A percentile compares a stretch with the other conserved stretches of the same genome.
These are phyloP conservation scores for Daldinia loculata DNA, from an alignment of 495 filamentous ascomycete genomes.

Conservation along the genomic window DNA sequence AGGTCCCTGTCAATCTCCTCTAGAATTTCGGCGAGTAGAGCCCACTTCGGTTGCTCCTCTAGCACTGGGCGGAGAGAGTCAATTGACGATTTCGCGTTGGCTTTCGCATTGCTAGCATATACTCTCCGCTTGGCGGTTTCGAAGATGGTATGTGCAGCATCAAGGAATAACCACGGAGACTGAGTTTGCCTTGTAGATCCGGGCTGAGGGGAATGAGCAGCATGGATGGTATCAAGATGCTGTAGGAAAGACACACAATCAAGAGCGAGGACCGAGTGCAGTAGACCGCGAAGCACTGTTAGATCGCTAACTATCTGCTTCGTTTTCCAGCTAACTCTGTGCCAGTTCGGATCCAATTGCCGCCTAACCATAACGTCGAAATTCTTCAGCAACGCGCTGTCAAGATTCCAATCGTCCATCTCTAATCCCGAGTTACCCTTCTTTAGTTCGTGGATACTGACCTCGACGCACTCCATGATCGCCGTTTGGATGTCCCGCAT, in stretches of 20 bases:
- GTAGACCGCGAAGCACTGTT: constrained; percentile 82
- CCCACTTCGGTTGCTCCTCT: constrained; percentile 96
- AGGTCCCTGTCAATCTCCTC: constrained; percentile 93
- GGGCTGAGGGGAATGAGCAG: constrained; percentile 86
- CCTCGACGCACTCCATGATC: constrained; percentile 94
- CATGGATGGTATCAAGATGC: constrained; percentile 92
- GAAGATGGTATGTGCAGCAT: constrained; percentile 94
- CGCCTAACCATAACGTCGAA: constrained; percentile 90
- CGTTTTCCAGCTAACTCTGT: constrained; percentile 93
- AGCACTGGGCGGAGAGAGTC: constrained; percentile 85
- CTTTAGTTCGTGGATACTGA: constrained; percentile 89
- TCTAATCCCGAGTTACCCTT: constrained; percentile 89
- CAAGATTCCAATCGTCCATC: constrained; percentile 97
- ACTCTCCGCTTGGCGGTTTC: constrained; percentile 88
- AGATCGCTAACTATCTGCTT: constrained; percentile 92
- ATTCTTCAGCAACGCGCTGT: constrained; percentile 90
- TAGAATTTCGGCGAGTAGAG: constrained; percentile 81
- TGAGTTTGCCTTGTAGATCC: constrained; percentile 88
- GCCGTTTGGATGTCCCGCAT: constrained; percentile 95
- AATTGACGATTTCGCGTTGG: constrained; percentile 53
- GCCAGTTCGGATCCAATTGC: constrained; percentile 96
- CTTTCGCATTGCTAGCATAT: constrained; percentile 66
- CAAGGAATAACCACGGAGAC: constrained; percentile 95
- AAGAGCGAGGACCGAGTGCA: constrained; percentile 84
- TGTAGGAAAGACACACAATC: constrained; percentile 93